Evolutionary conservation across 2,329 filamentous ascomycete genomes (phyloP).

Genomic region (Neonectria hederae): DNA sequence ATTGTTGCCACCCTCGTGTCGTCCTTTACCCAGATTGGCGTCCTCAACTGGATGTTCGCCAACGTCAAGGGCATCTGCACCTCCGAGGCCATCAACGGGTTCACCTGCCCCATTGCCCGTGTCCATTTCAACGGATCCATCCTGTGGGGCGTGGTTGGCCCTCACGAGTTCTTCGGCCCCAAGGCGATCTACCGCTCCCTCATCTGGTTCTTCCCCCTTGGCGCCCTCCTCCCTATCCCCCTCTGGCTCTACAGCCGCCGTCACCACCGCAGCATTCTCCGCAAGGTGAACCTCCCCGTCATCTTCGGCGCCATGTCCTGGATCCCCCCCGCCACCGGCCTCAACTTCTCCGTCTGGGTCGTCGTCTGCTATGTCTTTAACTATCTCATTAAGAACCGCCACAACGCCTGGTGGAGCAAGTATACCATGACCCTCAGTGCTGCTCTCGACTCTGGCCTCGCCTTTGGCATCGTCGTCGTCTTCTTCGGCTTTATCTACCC

Average conservation of each 20-base stretch:
- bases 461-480: conserved; percentile 82
- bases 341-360: conserved; percentile 90
- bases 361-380: conserved; percentile 89
- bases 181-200: conserved; percentile 78
- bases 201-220: conserved; percentile 84
- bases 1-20: conserved; percentile 80
- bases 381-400: conserved; percentile 74
- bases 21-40: conserved; percentile 81
- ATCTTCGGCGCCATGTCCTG: conserved; percentile 84
- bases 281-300: conserved; percentile 83
- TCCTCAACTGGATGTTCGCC: conserved; percentile 90
- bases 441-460: conserved; percentile 82
- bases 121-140: conserved; percentile 93
- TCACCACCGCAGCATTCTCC: conserved; percentile 68
- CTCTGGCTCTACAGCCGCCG: conserved; percentile 76
- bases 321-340: conserved; percentile 86
- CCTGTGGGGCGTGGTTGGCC: conserved; percentile 89
- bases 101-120: conserved; percentile 85
- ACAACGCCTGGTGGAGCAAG: conserved; percentile 84
- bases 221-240: conserved; percentile 76
- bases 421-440: conserved; percentile 91
- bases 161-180: conserved; percentile 81
- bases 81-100: conserved; percentile 81
- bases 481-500: conserved; percentile 91
- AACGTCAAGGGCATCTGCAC: conserved; percentile 83